Conservation (phyloP, 2,329 filamentous ascomycete species). For the Aotearoamyces nothofagi region DNA sequence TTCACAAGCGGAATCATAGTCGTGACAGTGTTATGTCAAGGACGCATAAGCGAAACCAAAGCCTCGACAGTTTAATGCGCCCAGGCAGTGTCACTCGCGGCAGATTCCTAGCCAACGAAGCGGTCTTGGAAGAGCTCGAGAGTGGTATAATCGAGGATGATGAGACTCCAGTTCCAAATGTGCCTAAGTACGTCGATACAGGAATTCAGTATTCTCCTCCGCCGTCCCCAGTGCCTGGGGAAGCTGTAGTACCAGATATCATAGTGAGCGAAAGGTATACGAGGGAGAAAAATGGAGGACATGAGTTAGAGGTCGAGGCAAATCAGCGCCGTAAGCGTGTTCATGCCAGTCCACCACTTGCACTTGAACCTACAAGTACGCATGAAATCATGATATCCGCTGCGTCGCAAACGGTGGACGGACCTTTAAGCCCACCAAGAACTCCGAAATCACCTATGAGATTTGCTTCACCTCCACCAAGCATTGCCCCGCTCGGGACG, state of each 20-base stretch:
- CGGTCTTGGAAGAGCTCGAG: conserved; percentile 40
- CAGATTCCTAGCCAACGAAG: conserved; percentile 35
- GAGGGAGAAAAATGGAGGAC: conserved; percentile 9
- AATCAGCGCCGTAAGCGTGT: conserved; percentile 62
- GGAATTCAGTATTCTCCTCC: conserved; percentile 75
- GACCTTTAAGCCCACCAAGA: conserved; percentile 47
- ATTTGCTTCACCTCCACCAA: conserved; percentile 26
- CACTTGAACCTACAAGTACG: conserved; percentile 28
- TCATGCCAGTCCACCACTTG: conserved; percentile 32
- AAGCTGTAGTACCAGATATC: conserved; percentile 10
- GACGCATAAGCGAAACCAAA: conserved; percentile 38
- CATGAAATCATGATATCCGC: conserved; percentile 45
- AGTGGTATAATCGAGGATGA: conserved; percentile 35
- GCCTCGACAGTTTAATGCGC: conserved; percentile 40
- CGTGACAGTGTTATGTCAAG: conserved; percentile 37
- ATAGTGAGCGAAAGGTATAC: conserved; percentile 4
- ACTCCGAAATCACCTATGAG: conserved; percentile 42
- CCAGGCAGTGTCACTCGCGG: conserved; percentile 38
- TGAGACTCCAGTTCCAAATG: conserved; percentile 21
- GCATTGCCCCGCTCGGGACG: conserved; percentile 18
- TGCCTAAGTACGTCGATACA: conserved; percentile 50
- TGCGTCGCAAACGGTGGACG: conserved; percentile 45
- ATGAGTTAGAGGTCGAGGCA: conserved; percentile 49
- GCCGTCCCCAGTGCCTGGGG: conserved; percentile 45
- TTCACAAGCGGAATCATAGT: conserved; percentile 38